These are phyloP conservation scores for Lachancea waltii DNA, from an alignment of 805 yeast genomes.

Conservation along the genomic window DNA sequence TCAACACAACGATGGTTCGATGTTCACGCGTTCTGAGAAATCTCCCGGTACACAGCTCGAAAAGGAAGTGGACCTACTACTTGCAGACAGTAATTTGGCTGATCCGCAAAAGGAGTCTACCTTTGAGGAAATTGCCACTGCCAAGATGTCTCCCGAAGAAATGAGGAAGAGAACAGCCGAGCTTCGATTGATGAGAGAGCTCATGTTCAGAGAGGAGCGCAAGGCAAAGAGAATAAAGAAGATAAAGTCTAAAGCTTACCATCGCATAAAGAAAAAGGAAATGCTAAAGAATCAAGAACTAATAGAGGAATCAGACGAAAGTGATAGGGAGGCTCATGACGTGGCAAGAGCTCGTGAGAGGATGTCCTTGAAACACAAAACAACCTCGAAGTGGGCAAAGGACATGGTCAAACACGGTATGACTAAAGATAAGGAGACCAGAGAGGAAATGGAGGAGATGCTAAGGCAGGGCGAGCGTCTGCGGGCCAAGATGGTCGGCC, in stretches of 20 bases:
- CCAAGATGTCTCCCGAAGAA: constrained; percentile 76
- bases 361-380: constrained; percentile 86
- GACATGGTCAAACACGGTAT: constrained; percentile 85
- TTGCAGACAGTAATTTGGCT: constrained; percentile 57
- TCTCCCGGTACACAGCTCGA: constrained; percentile 58
- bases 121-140: constrained; percentile 80
- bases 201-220: constrained; percentile 92
- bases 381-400: constrained; percentile 84
- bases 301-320: constrained; percentile 43
- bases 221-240: constrained; percentile 88
- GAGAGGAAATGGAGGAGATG: constrained; percentile 94
- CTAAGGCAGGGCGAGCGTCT: constrained; percentile 77
- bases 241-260: constrained; percentile 87
- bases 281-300: constrained; percentile 60
- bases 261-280: constrained; percentile 81
- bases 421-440: constrained; percentile 74
- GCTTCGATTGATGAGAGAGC: constrained; percentile 85
- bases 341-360: constrained; percentile 81
- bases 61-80: constrained; percentile 50
- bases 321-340: constrained; percentile 57
- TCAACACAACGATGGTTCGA: constrained; percentile 44
- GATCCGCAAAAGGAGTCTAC: constrained; percentile 74
- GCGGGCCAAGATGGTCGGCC: constrained; percentile 64
- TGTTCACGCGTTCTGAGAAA: constrained; percentile 43
- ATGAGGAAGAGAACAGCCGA: constrained; percentile 70